Evolutionary conservation across 495 filamentous ascomycete genomes (phyloP).

Genomic region (Aspergillus campestris): DNA sequence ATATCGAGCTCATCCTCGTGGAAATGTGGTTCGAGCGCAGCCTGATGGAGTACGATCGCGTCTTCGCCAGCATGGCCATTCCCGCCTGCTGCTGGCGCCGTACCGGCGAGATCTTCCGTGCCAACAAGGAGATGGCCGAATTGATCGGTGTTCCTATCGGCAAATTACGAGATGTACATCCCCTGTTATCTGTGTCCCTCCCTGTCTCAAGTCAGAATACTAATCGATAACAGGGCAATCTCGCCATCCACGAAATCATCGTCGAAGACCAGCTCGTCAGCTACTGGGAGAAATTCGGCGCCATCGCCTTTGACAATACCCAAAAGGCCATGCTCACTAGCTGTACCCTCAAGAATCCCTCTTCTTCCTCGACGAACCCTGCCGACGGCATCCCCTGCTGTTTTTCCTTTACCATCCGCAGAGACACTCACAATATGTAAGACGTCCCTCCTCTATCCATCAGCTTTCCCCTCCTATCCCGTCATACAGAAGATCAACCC

Average conservation of each 20-base stretch:
- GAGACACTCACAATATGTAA: slow-evolving; percentile 95
- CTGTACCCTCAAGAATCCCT: slow-evolving; percentile 83
- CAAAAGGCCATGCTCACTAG: slow-evolving; percentile 96
- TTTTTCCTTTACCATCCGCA: slow-evolving; percentile 92
- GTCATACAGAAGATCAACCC: neutral
- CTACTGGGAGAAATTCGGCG: slow-evolving; percentile 99
- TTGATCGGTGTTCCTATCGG: slow-evolving; percentile 91
- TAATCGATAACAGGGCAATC: slow-evolving; percentile 61
- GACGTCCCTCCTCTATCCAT: slow-evolving; percentile 21
- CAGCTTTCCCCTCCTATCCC: neutral
- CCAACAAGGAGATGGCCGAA: slow-evolving; percentile 98
- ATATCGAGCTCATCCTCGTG: slow-evolving; percentile 85
- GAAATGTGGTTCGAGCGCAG: slow-evolving; percentile 98
- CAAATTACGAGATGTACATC: slow-evolving; percentile 76
- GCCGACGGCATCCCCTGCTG: slow-evolving; percentile 80
- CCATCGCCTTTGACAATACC: slow-evolving; percentile 93
- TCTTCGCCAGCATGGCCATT: slow-evolving; percentile 98
- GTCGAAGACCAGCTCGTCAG: slow-evolving; percentile 88
- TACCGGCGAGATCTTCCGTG: slow-evolving; percentile 94
- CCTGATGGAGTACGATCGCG: slow-evolving; percentile 93
- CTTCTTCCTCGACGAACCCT: slow-evolving; percentile 48
- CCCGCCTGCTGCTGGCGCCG: slow-evolving; percentile 96
- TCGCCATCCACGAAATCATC: slow-evolving; percentile 92
- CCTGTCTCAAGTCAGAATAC: neutral
- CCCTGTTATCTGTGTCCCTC: neutral